Evolutionary conservation across 176 grass and related monocot genomes (phyloP).

Genomic region (Ampelocalamus luodianensis): DNA sequence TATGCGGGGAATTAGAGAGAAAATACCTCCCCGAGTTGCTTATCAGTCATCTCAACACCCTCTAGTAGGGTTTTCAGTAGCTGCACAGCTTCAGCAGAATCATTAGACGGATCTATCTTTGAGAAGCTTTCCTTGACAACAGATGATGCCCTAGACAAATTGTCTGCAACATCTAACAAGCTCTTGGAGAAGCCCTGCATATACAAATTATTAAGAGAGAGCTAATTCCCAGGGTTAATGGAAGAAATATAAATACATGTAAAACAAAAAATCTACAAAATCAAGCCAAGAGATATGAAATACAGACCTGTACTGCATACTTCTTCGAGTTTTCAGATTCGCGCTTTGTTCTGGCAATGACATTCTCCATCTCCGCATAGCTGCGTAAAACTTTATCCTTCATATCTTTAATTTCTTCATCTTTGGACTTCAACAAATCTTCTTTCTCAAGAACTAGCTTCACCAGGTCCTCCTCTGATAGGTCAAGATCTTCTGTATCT

Average conservation of each 20-base stretch:
- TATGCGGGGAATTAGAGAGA: not conserved
- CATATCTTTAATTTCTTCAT: conserved; percentile 63
- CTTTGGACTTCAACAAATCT: conserved; percentile 53
- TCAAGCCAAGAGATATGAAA: conserved; percentile 7
- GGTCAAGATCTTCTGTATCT: conserved; percentile 52
- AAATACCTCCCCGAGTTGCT: conserved; percentile 70
- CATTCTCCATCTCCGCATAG: conserved; percentile 73
- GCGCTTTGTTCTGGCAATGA: conserved; percentile 60
- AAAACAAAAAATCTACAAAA: conserved; percentile 10
- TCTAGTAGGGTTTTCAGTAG: conserved; percentile 66
- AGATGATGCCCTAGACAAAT: conserved; percentile 55
- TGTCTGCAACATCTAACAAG: conserved; percentile 67
- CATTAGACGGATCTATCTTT: conserved; percentile 59
- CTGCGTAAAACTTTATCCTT: conserved; percentile 66
- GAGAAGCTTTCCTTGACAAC: conserved; percentile 64
- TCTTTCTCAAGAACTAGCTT: conserved; percentile 73
- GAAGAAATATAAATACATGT: not conserved
- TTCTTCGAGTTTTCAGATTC: conserved; percentile 67
- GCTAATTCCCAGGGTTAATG: not conserved
- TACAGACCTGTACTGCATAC: conserved; percentile 62
- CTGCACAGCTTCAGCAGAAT: conserved; percentile 56
- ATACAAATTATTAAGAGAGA: not conserved
- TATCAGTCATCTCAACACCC: conserved; percentile 74
- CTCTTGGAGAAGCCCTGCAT: conserved; percentile 62
- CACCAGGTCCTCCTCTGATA: conserved; percentile 59